Base-by-base conservation (phyloP, 768 basidiomycete genomes). In the Pholiota molesta region DNA sequence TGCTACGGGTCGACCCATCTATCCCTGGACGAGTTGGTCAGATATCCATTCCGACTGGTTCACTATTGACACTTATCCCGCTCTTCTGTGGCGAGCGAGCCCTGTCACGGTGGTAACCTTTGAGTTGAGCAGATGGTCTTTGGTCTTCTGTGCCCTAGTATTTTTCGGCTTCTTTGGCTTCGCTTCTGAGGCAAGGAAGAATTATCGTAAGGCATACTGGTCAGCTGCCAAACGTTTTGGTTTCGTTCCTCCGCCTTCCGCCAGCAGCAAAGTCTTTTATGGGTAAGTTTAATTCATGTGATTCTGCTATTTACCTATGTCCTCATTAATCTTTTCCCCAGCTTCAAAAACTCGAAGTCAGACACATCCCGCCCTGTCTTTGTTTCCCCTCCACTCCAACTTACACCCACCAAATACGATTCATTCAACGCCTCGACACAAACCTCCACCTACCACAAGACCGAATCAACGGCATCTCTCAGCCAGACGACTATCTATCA, bases 151-250 rank as follows among this genome's bases (percentile, higher is more conserved):
- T 60, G 80, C 83, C 1, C 68, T 87, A 54, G 4, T 82, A 19
- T 89, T 89, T 75, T 89, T 88, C 65, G 70, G 70, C 19, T 83
- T 86, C 75, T 89, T 90, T 64, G 87, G 86, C 8, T 83, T 87
- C 55, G 82, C 81, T 9, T 77, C 78, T 17, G 87, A 88, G 65
- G 84, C 86, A 29, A 71, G 77, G 52, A 80, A 75, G 65, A 73
- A 83, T 60, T 88, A 88, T 66, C 67, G 73, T 8, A 17, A 14
- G 3, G 42, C 42, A 0, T 57, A 57, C 23, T 44, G 10, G 39
- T 23, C 39, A 1, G 5, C 45, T 14, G 39, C 42, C 3, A 57
- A 57, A 37, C 39, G 19, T 10, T 29, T 44, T 14, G 42, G 56
- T 4, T 4, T 57, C 17, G 6, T 14, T 21, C 19, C 39, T 13